Percentiles rank a stretch among this genome's conserved stretches.
Evolutionary conservation across 2,329 filamentous ascomycete genomes (phyloP).

Genomic region (Sporothrix humicola): DNA sequence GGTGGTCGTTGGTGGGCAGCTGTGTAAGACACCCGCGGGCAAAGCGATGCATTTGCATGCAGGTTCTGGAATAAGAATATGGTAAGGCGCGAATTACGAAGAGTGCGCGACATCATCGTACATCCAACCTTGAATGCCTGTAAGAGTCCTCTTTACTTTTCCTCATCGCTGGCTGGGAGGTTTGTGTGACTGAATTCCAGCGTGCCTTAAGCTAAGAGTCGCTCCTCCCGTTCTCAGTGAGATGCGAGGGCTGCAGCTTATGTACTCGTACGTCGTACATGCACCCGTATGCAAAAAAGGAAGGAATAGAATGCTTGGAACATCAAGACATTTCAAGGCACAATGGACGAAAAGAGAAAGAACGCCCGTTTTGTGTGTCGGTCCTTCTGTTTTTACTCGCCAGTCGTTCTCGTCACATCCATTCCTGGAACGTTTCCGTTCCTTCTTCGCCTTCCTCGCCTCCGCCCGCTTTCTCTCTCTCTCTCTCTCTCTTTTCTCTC

Average conservation of each 20-base stretch:
- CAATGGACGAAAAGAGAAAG: neutral
- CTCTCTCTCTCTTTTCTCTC: neutral
- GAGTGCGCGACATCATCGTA: neutral
- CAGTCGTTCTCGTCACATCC: neutral
- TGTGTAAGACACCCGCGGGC: slow-evolving; percentile 24
- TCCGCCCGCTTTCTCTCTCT: neutral
- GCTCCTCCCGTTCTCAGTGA: neutral
- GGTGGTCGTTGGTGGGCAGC: slow-evolving; percentile 19
- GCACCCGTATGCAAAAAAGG: neutral
- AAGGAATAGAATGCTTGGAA: slow-evolving; percentile 20
- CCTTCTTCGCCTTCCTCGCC: neutral
- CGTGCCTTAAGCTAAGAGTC: no score
- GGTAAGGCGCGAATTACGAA: slow-evolving; percentile 9
- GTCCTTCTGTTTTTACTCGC: slow-evolving; percentile 16
- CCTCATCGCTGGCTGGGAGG: neutral
- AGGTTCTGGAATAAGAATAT: slow-evolving; percentile 1
- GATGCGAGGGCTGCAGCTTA: neutral
- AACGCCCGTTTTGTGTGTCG: neutral
- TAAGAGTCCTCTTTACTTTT: no score
- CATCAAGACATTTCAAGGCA: neutral
- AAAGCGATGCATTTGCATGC: slow-evolving; percentile 1
- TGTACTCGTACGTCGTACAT: neutral
- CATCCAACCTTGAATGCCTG: no score
- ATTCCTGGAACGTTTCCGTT: neutral
- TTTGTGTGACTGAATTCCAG: neutral